Evolutionary conservation across 345 rosid species (phyloP).

Genomic region (Dimocarpus longan): DNA sequence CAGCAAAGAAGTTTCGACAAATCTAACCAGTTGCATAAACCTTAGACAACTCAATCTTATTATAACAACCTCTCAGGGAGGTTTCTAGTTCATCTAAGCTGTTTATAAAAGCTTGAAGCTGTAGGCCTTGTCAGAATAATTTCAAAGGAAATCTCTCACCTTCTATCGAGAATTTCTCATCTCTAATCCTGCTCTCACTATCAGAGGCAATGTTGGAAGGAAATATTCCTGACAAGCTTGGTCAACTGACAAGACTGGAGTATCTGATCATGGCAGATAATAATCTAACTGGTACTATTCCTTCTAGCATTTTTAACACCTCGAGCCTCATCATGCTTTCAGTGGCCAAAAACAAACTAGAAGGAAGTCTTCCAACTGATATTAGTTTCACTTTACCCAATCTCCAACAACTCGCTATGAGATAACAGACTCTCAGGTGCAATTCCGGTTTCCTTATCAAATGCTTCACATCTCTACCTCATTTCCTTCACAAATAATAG

Average conservation of each 20-base stretch:
- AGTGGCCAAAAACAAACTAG: accelerated
- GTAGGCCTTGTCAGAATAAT: neutral
- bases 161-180: slow-evolving; percentile 26
- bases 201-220: neutral
- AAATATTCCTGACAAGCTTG: slow-evolving; percentile 19
- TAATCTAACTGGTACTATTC: slow-evolving; percentile 10
- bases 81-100: slow-evolving; percentile 15
- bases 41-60: accelerated
- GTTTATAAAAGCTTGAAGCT: neutral
- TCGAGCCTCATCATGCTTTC: neutral
- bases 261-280: neutral
- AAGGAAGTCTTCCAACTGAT: slow-evolving; percentile 19
- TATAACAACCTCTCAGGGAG: slow-evolving; percentile 1
- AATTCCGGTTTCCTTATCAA: slow-evolving; percentile 20
- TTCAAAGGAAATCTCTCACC: slow-evolving; percentile 29
- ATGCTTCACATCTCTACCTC: neutral
- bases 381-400: slow-evolving; percentile 14
- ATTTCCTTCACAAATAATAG: neutral
- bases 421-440: neutral
- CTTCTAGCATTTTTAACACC: slow-evolving; percentile 23
- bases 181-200: neutral
- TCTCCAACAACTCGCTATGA: neutral
- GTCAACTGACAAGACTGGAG: slow-evolving; percentile 13
- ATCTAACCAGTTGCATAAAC: neutral
- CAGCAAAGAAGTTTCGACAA: neutral